Evolutionary conservation across 148 eudicot species (phyloP), one percentile per base, ranked within the genome.

Genomic region (Camellia granthamiana): DNA sequence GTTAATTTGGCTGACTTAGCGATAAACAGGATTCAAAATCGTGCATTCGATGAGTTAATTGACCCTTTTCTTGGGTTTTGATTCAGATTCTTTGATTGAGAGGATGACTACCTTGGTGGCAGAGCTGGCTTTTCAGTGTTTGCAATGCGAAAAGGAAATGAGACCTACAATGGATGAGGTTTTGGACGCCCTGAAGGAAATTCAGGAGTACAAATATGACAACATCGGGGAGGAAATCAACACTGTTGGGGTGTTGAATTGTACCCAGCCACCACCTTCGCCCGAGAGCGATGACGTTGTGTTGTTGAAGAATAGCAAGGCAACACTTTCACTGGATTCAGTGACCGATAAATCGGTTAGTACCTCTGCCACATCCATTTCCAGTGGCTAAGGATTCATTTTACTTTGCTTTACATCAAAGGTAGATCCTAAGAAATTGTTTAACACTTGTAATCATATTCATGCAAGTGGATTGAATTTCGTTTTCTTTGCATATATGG

Each of bases 91-190:
- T 51, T 70, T 58, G 30, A 63, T 74, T 30, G 73, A 75, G 75
- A 75, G 61, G 76, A 85, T 81, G 89, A 76, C 79, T 43, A 84
- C 79, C 44, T 74, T 59, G 55, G 89, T 85, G 23, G 89, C 89
- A 11, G 87, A 87, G 87, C 81, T 87, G 63, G 84, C 89, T 9
- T 87, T 74, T 74, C 64, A 6, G 47, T 74, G 77, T 19, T 56
- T 74, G 63, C 77, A 74, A 41, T 23, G 15, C 19, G 64, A 74
- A 15, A 74, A 15, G 47, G 77, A 74, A 30, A 38, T 56, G 63
- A 56, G 77, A 49, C 77, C 77, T 74, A 38, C n/a, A 2, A 74
- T 74, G 77, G 7, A 54, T 6, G 64, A 74, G 47, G 64, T 74
- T 15, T 56, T 55, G 46, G 49, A 74, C 9, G 23, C 64, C 7